A percentile compares a stretch with the other conserved stretches of the same genome.
These are phyloP conservation scores for Metschnikowia peoriensis DNA, from an alignment of 805 yeast genomes.

Conservation along the genomic window DNA sequence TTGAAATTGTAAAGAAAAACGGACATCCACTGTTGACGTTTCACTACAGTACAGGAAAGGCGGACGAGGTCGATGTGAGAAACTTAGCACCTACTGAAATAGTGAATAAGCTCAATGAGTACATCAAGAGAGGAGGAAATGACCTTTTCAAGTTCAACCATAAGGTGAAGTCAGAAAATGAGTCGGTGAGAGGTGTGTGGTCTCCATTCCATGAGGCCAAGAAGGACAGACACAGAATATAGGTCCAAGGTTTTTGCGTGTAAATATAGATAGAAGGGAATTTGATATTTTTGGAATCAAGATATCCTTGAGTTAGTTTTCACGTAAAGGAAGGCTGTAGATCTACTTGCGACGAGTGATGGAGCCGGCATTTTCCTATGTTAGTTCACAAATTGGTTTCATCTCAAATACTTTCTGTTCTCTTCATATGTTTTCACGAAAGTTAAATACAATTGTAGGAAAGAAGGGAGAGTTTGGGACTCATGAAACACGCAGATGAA, in stretches of 20 bases:
- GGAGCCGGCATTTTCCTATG: neutral
- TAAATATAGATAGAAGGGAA: conserved; percentile 2
- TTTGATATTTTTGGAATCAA: neutral
- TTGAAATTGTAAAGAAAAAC: conserved; percentile 62
- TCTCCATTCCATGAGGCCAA: conserved; percentile 80
- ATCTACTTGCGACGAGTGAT: neutral
- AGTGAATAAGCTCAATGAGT: conserved; percentile 58
- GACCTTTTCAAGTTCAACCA: conserved; percentile 62
- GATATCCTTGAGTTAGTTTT: neutral
- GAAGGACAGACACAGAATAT: conserved; percentile 40
- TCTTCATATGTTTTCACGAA: no score
- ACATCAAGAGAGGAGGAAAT: conserved; percentile 72
- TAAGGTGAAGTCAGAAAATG: conserved; percentile 72
- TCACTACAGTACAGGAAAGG: conserved; percentile 33
- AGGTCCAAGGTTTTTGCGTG: conserved; percentile 8
- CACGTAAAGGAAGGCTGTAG: no score
- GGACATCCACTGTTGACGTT: conserved; percentile 78
- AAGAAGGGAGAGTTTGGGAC: no score
- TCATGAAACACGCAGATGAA: no score
- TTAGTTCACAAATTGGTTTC: no score
- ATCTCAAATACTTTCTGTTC: no score
- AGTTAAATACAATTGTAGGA: no score
- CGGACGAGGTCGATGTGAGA: conserved; percentile 63
- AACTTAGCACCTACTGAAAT: conserved; percentile 65
- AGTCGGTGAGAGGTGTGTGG: conserved; percentile 94